phyloP scores from a whole-genome alignment of 345 rosid genomes.

The Eucalyptus microcorys region DNA sequence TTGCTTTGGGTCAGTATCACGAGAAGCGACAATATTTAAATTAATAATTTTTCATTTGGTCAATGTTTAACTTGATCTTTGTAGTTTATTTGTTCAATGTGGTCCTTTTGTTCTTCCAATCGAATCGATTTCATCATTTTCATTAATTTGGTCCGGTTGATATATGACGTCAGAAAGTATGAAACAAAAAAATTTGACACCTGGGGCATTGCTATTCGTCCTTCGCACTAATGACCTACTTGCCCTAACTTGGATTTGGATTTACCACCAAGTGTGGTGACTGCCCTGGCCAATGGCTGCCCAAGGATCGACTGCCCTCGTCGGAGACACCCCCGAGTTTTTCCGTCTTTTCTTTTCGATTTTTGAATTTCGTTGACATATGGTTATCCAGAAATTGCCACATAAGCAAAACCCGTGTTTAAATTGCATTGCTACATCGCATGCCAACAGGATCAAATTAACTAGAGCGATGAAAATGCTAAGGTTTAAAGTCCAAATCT shows the following conservation, averaged over 20 bases:
- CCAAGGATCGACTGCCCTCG: not conserved
- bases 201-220: not conserved
- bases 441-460: too few relatives aligned
- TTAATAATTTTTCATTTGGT: not conserved
- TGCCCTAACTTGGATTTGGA: not conserved
- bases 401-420: not conserved
- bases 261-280: not conserved
- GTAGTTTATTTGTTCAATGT: not conserved
- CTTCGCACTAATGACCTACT: not conserved
- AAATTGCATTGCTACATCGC: not conserved
- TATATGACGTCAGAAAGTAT: not conserved
- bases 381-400: not conserved
- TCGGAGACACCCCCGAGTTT: rapidly evolving
- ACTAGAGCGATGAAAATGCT: too few relatives aligned
- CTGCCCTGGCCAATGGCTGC: not conserved
- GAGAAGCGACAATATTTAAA: not conserved
- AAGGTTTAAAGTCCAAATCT: too few relatives aligned
- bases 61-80: not conserved
- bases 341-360: not conserved
- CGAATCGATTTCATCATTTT: not conserved
- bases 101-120: not conserved
- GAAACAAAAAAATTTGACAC: not conserved
- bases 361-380: not conserved
- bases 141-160: not conserved
- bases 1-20: not conserved